Conservation (phyloP, 768 basidiomycete species). For the Hypsizygus marmoreus region DNA sequence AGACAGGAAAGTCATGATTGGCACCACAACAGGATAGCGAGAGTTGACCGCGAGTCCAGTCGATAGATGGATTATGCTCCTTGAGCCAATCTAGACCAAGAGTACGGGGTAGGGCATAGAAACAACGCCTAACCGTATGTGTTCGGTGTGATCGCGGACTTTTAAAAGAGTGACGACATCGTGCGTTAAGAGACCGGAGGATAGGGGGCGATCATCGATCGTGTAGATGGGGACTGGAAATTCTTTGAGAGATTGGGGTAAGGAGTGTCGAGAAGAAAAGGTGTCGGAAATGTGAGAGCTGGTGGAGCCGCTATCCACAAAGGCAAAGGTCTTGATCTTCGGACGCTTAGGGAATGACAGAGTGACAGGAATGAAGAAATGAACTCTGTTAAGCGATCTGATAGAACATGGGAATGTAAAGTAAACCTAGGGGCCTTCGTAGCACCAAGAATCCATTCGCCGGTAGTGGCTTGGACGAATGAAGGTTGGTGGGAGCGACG, state of each 20-base stretch:
- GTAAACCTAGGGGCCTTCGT: conserved; percentile 21
- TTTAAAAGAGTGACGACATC: conserved; percentile 32
- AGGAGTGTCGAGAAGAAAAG: conserved; percentile 33
- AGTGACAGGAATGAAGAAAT: conserved; percentile 30
- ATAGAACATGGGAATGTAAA: conserved; percentile 15
- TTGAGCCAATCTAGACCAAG: conserved; percentile 39
- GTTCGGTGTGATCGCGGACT: conserved; percentile 31
- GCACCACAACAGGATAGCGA: conserved; percentile 27
- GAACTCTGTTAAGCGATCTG: conserved; percentile 15
- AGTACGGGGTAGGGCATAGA: conserved; percentile 35
- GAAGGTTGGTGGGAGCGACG: conserved; percentile 14
- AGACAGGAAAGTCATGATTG: conserved; percentile 18
- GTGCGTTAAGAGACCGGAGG: conserved; percentile 41
- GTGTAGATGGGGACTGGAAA: conserved; percentile 35
- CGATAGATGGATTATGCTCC: conserved; percentile 34
- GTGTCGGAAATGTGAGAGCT: conserved; percentile 36
- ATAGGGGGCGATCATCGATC: conserved; percentile 38
- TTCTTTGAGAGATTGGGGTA: conserved; percentile 29
- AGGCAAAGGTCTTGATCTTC: conserved; percentile 33
- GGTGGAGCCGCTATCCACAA: conserved; percentile 40
- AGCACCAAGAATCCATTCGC: conserved; percentile 18
- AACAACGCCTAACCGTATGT: conserved; percentile 29
- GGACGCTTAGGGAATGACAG: conserved; percentile 31
- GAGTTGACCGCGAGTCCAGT: conserved; percentile 29
- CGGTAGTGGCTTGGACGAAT: conserved; percentile 13